Base-by-base conservation (phyloP, 1,284 basidiomycete species). In the Acaromyces ingoldii region DNA sequence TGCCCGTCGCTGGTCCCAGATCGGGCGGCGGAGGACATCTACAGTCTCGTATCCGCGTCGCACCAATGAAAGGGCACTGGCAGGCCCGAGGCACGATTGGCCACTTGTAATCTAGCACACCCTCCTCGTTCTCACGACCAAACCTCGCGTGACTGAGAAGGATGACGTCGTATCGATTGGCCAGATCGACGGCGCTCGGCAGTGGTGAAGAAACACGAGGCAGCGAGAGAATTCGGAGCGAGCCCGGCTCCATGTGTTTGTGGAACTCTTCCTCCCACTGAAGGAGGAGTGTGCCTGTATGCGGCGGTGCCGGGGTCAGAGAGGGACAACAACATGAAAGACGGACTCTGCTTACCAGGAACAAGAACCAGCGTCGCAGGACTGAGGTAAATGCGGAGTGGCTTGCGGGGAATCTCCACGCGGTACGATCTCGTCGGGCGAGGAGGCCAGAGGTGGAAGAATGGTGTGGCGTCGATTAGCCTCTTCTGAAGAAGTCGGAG, bases 261-360 rank as follows among this genome's bases (percentile, higher is more conserved):
- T 43, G 37, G 9, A 62, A 60, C 30, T 62, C 54, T 6, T 47
- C 45, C 10, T 17, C 17, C 60, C 60, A 62, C n/a, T 62, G 60
- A 3, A 30, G 28, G 0, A 61, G 13, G 13, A 62, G 40, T 17
- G 58, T 54, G 6, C n/a, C n/a, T n/a, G n/a, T n/a, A n/a, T n/a
- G n/a, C n/a, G n/a, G n/a, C n/a, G n/a, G n/a, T n/a, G n/a, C n/a
- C n/a, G n/a, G n/a, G n/a, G n/a, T n/a, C n/a, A n/a, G n/a, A n/a
- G n/a, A n/a, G n/a, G n/a, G n/a, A n/a, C n/a, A n/a, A n/a, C n/a
- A n/a, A n/a, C n/a, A n/a, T n/a, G n/a, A n/a, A n/a, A n/a, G n/a
- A n/a, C n/a, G n/a, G n/a, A n/a, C n/a, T n/a, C n/a, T n/a, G n/a
- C n/a, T n/a, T n/a, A n/a, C n/a, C 36, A 3, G 60, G 60, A n/a